A percentile compares a stretch with the other conserved stretches of the same genome.
phyloP scores from a whole-genome alignment of 1,139 yeast species.

The Candida dubliniensis region DNA sequence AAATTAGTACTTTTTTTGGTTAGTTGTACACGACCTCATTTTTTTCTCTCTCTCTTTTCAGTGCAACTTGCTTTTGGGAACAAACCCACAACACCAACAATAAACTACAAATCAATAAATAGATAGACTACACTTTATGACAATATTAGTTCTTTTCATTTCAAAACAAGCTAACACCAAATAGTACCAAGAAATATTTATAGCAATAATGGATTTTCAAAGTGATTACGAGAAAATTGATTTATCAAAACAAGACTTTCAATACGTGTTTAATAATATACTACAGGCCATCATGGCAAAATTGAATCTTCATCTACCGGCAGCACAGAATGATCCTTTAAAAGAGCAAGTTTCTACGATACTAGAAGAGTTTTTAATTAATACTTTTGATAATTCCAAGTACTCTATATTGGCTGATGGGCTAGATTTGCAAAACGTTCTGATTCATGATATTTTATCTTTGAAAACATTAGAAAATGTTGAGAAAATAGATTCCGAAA shows the following conservation, averaged over 20 bases:
- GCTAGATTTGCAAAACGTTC: constrained; percentile 17
- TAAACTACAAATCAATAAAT: no score
- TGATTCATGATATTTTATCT: constrained; percentile 28
- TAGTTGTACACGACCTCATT: background rate
- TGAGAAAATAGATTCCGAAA: constrained; percentile 63
- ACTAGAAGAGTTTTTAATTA: constrained; percentile 45
- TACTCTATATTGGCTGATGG: constrained; percentile 55
- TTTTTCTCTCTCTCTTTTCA: background rate
- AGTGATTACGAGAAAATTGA: constrained; percentile 40
- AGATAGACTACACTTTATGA: no score
- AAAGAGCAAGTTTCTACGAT: constrained; percentile 43
- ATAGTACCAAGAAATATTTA: constrained; percentile 11
- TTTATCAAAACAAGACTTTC: constrained; percentile 51
- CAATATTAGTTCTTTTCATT: background rate
- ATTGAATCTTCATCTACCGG: constrained; percentile 50
- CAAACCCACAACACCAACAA: constrained; percentile 1
- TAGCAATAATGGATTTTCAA: constrained; percentile 5
- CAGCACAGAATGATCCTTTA: constrained; percentile 44
- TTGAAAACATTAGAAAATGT: constrained; percentile 40
- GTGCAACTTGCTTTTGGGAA: background rate
- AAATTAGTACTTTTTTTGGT: background rate
- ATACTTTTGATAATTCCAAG: constrained; percentile 53
- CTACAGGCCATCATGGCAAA: constrained; percentile 39
- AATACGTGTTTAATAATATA: constrained; percentile 46
- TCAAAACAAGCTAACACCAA: background rate